Conservation (phyloP, 768 basidiomycete species). For the Leccinum broughii region DNA sequence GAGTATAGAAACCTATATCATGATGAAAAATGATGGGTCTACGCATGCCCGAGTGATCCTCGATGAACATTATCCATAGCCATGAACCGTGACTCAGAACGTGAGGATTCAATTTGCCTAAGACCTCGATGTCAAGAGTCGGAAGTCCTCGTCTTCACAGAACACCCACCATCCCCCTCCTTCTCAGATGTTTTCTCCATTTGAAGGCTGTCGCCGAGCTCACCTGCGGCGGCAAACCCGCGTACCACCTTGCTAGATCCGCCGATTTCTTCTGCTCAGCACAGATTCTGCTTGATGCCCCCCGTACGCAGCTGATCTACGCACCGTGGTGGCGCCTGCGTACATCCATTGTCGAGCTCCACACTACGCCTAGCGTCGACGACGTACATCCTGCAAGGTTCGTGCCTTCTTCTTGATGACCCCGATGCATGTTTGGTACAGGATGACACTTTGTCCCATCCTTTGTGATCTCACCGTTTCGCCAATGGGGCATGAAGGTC, state of each 20-base stretch:
- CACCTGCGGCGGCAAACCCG: slow-evolving; percentile 87
- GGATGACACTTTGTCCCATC: no score
- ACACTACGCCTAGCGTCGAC: no score
- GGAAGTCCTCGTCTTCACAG: slow-evolving; percentile 41
- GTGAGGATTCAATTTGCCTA: background rate
- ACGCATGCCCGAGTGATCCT: slow-evolving; percentile 55
- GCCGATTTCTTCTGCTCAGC: slow-evolving; percentile 76
- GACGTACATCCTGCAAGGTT: no score
- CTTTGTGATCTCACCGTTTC: no score
- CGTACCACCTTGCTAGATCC: slow-evolving; percentile 81
- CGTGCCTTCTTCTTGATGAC: no score
- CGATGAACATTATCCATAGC: slow-evolving; percentile 39
- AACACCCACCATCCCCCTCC: slow-evolving; percentile 12
- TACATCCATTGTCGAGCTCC: slow-evolving; percentile 39
- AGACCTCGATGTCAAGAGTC: no score
- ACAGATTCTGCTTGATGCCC: slow-evolving; percentile 60
- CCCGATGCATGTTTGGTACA: no score
- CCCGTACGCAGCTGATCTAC: slow-evolving; percentile 51
- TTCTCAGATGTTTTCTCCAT: slow-evolving; percentile 56
- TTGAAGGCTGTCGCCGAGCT: slow-evolving; percentile 70
- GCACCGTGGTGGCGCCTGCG: slow-evolving; percentile 86
- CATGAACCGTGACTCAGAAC: background rate
- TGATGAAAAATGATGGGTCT: slow-evolving; percentile 60
- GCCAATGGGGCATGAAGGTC: no score
- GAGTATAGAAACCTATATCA: slow-evolving; percentile 65